Conservation (phyloP, 2,329 filamentous ascomycete genomes). For the Paecilomyces niveus region DNA sequence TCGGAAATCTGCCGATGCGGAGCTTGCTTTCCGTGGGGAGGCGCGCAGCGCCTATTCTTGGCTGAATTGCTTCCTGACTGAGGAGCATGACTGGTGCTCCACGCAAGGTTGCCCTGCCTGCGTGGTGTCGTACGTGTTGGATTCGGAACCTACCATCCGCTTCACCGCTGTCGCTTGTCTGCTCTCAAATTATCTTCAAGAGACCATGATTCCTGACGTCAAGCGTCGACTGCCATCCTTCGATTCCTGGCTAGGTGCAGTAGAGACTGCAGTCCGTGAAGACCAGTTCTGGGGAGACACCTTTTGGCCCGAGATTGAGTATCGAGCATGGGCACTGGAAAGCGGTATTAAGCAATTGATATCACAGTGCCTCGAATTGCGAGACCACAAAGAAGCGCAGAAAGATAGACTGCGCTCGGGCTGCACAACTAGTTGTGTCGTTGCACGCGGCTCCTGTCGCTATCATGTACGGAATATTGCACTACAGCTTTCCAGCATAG, state of each 20-base stretch:
- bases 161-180: slow-evolving; percentile 36
- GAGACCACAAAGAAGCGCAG: slow-evolving; percentile 14
- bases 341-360: slow-evolving; percentile 33
- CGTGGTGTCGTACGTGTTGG: slow-evolving; percentile 34
- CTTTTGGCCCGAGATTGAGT: slow-evolving; percentile 36
- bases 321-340: slow-evolving; percentile 30
- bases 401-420: slow-evolving; percentile 9
- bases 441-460: slow-evolving; percentile 15
- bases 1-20: slow-evolving; percentile 44
- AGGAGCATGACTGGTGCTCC: slow-evolving; percentile 52
- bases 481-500: slow-evolving; percentile 22
- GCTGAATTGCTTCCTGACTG: slow-evolving; percentile 51
- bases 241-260: slow-evolving; percentile 31
- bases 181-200: slow-evolving; percentile 28
- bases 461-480: slow-evolving; percentile 15
- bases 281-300: slow-evolving; percentile 37
- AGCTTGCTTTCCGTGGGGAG: slow-evolving; percentile 51
- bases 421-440: slow-evolving; percentile 11
- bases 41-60: slow-evolving; percentile 53
- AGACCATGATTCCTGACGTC: slow-evolving; percentile 13
- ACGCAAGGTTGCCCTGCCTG: slow-evolving; percentile 49
- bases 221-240: slow-evolving; percentile 21
- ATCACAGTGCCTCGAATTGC: slow-evolving; percentile 32
- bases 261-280: slow-evolving; percentile 33
- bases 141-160: slow-evolving; percentile 39